Base-by-base conservation (phyloP, 2,329 filamentous ascomycete species). In the Talaromyces sp. region DNA sequence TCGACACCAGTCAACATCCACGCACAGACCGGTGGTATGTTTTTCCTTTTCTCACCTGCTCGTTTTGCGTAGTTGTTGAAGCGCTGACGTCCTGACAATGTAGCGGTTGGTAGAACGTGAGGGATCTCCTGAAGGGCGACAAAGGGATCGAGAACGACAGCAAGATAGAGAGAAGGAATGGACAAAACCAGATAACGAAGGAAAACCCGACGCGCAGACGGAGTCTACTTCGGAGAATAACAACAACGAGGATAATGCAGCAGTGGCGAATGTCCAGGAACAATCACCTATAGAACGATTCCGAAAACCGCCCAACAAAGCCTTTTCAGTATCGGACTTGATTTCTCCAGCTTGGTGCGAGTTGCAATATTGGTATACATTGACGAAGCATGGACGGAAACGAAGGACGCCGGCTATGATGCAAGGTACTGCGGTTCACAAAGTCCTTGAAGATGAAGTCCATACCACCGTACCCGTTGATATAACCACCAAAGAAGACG, bases 281-380 rank as follows among this genome's bases (percentile, higher is more conserved):
- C 76, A 80, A 60, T 80, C 85, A 8, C 92, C 91, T 0, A 75
- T 97, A 2, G 81, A 91, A 62, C 84, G 88, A 35, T 96, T 96
- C 66, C 87, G 92, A 37, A 85, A 84, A 1, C 86, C 82, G 57
- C 90, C 90, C 0, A 87, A 81, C 67, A 93, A 90, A 69, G 85
- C 89, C 0, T 80, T 97, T 7, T 91, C 89, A 0, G 94, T 97
- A 1, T 91, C 89, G 2, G 94, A 99, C 71, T 76, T 97, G 22
- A 85, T 92, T 0, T 88, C 90, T 1, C 92, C 92, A 2, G 87
- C 92, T 7, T 99, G 94, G 94, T 99, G 94, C 71, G 93, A 99
- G 73, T 73, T 97, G 60, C 92, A 97, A 71, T 95, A 96, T 67
- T 91, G 86, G 79, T 97, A 95, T 74, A 89, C 85, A 0, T 80